Evolutionary conservation across 768 basidiomycete genomes (phyloP).

Genomic region (Agaricus blazei): DNA sequence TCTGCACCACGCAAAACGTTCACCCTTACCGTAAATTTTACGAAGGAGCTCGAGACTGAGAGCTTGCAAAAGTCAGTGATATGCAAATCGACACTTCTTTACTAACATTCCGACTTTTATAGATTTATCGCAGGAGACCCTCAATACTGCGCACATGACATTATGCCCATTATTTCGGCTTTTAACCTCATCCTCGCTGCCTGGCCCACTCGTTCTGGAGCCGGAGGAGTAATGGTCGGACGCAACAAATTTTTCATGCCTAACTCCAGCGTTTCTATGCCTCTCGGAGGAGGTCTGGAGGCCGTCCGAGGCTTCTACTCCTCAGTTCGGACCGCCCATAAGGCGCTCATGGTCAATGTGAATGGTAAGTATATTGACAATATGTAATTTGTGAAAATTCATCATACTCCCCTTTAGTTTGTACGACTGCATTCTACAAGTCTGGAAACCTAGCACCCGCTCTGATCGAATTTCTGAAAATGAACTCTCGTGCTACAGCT

Average conservation of each 20-base stretch:
- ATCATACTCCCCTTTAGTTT: conserved; percentile 26
- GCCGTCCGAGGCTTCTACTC: conserved; percentile 57
- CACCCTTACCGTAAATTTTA: conserved; percentile 36
- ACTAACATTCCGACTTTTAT: conserved; percentile 24
- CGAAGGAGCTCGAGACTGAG: conserved; percentile 48
- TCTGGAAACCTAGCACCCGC: conserved; percentile 63
- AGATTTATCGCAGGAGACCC: conserved; percentile 52
- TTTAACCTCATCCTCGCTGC: conserved; percentile 61
- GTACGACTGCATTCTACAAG: conserved; percentile 57
- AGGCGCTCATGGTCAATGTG: conserved; percentile 59
- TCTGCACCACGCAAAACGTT: conserved; percentile 35
- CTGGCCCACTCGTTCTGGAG: conserved; percentile 42
- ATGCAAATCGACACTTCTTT: not conserved
- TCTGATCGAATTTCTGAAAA: conserved; percentile 46
- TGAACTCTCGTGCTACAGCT: conserved; percentile 48
- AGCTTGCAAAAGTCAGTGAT: conserved; percentile 29
- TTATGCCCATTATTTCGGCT: conserved; percentile 54
- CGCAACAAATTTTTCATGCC: conserved; percentile 66
- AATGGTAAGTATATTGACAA: conserved; percentile 42
- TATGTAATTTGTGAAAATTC: not conserved
- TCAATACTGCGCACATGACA: conserved; percentile 51
- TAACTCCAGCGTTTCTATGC: conserved; percentile 40
- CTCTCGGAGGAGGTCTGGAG: conserved; percentile 50
- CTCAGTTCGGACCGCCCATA: conserved; percentile 51
- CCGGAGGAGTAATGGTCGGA: conserved; percentile 63